Base-by-base conservation (phyloP, 2,329 filamentous ascomycete genomes). In the Hymenoscyphus scutula region DNA sequence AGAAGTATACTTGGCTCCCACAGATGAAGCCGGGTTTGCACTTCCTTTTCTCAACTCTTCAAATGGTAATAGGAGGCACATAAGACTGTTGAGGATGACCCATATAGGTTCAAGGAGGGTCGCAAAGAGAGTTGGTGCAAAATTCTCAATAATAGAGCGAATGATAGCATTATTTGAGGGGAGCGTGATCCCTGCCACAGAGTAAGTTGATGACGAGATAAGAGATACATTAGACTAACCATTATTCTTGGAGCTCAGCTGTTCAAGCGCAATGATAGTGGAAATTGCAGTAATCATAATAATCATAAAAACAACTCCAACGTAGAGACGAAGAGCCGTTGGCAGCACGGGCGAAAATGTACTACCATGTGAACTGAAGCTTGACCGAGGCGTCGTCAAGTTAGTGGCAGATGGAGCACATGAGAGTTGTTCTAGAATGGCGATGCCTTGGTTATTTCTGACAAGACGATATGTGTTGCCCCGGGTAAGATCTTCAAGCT, bases 31-130 rank as follows among this genome's bases (percentile, higher is more conserved):
- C 0, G 76, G 64, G 1, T 62, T 56, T 0, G 78, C 75, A 6
- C 76, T 74, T 0, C 81, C 79, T 5, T 67, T 63, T 23, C 76
- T 76, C 0, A 88, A 72, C 15, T 82, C 78, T 1, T 81, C 76
- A 19, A 85, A 81, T 0, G 85, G 85, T 32, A 85, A 80, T 0
- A 88, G 64, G 8, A 85, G 69, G 48, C 82, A 86, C 0, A 85
- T 66, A 0, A 82, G 60, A 0, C 84, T 76, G 51, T 84, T 87
- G 0, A 88, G 62, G 0, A 86, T 68, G 0, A 84, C 72, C 80
- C 84, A 85, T 1, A 83, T 76, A 0, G 85, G 84, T 38, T 88
- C 85, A 0, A 86, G 74, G 0, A 86, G 59, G 0, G 84, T 87
- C 0, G 83, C 81, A 3, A 87, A 74, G 0, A 78, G 75, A 0